A percentile compares a stretch with the other conserved stretches of the same genome.
Conservation (phyloP, 345 rosid species). For the Trapa bicornis region DNA sequence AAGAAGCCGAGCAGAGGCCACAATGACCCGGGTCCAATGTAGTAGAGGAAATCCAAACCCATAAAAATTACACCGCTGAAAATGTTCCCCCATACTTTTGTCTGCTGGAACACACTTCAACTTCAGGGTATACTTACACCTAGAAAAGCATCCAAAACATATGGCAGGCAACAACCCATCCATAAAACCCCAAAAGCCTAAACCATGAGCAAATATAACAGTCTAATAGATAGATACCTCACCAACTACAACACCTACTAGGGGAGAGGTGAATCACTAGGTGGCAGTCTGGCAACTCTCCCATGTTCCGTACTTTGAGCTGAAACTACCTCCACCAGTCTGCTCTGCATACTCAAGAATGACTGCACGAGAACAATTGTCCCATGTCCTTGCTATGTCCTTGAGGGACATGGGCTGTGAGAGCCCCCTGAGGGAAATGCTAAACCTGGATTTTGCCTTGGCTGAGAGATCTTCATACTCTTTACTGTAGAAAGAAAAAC, state of each 20-base stretch:
- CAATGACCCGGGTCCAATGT: too few relatives aligned
- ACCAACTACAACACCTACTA: not conserved
- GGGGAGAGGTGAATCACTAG: constrained; percentile 6
- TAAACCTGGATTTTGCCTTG: constrained; percentile 57
- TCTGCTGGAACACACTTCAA: too few relatives aligned
- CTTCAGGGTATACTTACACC: not conserved
- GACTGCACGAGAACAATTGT: constrained; percentile 47
- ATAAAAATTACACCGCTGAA: too few relatives aligned
- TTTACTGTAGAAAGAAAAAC: constrained; percentile 25
- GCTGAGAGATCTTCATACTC: constrained; percentile 58
- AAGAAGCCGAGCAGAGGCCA: too few relatives aligned
- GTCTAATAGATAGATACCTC: not conserved
- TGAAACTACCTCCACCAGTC: constrained; percentile 72
- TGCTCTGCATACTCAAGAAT: constrained; percentile 57
- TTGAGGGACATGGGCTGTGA: constrained; percentile 64
- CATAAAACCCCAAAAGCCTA: not conserved
- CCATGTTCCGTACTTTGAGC: constrained; percentile 74
- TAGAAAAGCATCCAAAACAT: not conserved
- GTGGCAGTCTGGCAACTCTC: constrained; percentile 44
- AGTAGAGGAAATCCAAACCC: too few relatives aligned
- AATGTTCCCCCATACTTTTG: too few relatives aligned
- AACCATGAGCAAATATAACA: not conserved
- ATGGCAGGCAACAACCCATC: not conserved
- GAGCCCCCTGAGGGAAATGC: constrained; percentile 47
- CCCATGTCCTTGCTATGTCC: constrained; percentile 81